Evolutionary conservation across 2,329 filamentous ascomycete species (phyloP).

Genomic region (Harringtonia aguacate): DNA sequence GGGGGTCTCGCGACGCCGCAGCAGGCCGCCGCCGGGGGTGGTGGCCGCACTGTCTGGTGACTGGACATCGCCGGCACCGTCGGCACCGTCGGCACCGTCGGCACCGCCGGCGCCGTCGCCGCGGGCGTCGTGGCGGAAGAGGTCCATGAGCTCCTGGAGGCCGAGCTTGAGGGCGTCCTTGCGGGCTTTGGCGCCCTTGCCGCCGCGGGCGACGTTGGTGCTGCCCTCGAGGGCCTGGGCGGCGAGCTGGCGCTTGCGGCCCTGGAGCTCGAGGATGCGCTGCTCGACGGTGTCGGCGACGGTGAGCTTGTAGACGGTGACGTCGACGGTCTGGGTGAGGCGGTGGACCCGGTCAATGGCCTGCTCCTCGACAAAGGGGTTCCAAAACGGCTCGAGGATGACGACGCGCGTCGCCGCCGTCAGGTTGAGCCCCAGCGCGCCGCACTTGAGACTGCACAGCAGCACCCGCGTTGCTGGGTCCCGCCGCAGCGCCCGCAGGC

Average conservation of each 20-base stretch:
- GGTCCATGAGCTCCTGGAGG: slow-evolving; percentile 83
- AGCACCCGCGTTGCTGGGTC: slow-evolving; percentile 69
- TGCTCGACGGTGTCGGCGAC: slow-evolving; percentile 82
- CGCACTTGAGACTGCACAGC: slow-evolving; percentile 89
- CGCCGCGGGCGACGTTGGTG: slow-evolving; percentile 22
- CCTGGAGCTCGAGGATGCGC: slow-evolving; percentile 86
- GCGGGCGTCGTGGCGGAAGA: slow-evolving; percentile 61
- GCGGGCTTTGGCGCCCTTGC: slow-evolving; percentile 50
- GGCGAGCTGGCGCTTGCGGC: slow-evolving; percentile 87
- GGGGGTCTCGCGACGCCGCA: slow-evolving; percentile 3
- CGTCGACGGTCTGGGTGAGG: slow-evolving; percentile 92
- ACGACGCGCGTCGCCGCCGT: slow-evolving; percentile 90
- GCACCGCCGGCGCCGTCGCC: not conserved
- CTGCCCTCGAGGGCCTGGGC: slow-evolving; percentile 80
- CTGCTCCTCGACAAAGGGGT: slow-evolving; percentile 97
- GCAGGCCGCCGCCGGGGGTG: slow-evolving; percentile 3
- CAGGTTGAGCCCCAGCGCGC: slow-evolving; percentile 83
- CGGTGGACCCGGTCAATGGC: slow-evolving; percentile 97
- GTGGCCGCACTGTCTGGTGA: no score
- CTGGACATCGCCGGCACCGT: not conserved
- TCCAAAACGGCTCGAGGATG: slow-evolving; percentile 97
- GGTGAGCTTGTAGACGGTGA: slow-evolving; percentile 90
- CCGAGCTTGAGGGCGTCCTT: slow-evolving; percentile 61
- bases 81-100: not conserved
- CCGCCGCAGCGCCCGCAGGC: slow-evolving; percentile 64